Conservation (phyloP, 495 filamentous ascomycete species). For the Penicilliopsis zonata region DNA sequence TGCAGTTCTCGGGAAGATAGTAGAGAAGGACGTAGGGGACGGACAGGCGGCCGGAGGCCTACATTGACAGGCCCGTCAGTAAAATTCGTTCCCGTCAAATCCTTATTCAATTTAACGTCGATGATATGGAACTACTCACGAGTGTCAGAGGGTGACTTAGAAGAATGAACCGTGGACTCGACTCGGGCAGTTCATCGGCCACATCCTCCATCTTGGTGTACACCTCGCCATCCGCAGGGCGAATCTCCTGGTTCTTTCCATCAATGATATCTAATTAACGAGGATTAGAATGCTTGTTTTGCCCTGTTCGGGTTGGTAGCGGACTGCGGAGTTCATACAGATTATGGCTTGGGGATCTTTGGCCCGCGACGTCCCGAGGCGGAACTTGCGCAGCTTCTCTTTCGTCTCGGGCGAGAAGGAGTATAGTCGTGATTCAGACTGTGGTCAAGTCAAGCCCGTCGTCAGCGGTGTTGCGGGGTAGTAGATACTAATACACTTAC, state of each 20-base stretch:
- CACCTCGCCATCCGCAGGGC: slow-evolving; percentile 57
- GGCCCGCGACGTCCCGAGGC: slow-evolving; percentile 77
- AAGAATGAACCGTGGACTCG: slow-evolving; percentile 78
- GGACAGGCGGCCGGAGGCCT: slow-evolving; percentile 50
- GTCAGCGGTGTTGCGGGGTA: slow-evolving; percentile 3
- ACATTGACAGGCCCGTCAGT: slow-evolving; percentile 1
- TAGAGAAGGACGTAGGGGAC: slow-evolving; percentile 89
- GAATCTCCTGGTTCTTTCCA: slow-evolving; percentile 76
- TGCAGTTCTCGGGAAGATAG: slow-evolving; percentile 84
- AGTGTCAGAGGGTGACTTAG: slow-evolving; percentile 81
- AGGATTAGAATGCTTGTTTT: no score
- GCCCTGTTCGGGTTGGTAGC: no score
- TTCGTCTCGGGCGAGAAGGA: slow-evolving; percentile 83
- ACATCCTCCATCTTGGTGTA: slow-evolving; percentile 72
- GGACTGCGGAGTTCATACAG: slow-evolving; percentile 43
- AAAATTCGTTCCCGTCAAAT: no score
- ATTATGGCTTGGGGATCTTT: slow-evolving; percentile 83
- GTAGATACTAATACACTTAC: slow-evolving; percentile 4
- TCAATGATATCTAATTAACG: slow-evolving; percentile 49
- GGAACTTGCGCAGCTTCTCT: slow-evolving; percentile 82
- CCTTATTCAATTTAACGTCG: no score
- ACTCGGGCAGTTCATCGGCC: slow-evolving; percentile 83
- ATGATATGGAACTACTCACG: no score
- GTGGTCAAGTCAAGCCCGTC: slow-evolving; percentile 16
- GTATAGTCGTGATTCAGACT: slow-evolving; percentile 84